phyloP scores from a whole-genome alignment of 2,329 filamentous ascomycete species.

The Diaporthe destruens region DNA sequence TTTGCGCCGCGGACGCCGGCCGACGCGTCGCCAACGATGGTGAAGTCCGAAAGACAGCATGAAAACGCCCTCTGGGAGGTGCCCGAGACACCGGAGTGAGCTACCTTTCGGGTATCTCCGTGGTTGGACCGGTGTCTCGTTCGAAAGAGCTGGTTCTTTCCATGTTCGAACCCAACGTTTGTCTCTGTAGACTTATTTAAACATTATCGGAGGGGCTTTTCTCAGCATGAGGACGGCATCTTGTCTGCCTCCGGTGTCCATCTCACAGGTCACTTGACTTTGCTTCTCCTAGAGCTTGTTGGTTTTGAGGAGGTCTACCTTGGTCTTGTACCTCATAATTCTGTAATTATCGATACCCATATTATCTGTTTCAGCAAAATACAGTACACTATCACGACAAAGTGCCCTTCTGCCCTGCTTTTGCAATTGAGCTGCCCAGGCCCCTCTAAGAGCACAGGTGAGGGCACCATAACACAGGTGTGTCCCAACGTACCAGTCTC shows the following conservation, averaged over 20 bases:
- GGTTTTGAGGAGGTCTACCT: neutral
- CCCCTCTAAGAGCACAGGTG: too few species aligned
- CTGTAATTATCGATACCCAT: constrained; percentile 36
- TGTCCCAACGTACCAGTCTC: neutral
- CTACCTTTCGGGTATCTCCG: neutral
- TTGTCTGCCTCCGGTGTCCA: neutral
- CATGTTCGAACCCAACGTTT: too few species aligned
- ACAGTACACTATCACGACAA: neutral
- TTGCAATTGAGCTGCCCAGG: neutral
- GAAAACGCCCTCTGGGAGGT: constrained; percentile 50
- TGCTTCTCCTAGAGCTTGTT: neutral
- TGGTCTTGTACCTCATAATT: constrained; percentile 12
- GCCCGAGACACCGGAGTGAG: constrained; percentile 51
- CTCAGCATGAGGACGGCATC: neutral
- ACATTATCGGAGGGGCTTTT: neutral
- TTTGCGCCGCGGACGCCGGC: constrained; percentile 54
- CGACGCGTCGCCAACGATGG: neutral
- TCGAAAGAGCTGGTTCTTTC: neutral
- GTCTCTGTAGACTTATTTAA: neutral
- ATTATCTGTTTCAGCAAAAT: neutral
- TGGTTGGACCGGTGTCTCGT: neutral
- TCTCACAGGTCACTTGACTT: neutral
- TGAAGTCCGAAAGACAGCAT: constrained; percentile 38
- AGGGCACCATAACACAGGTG: neutral
- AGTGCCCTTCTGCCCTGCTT: too few species aligned